Percentiles rank a stretch among this genome's conserved stretches.
Conservation (phyloP, 306 rosid genomes). For the Trichosanthes truncata region DNA sequence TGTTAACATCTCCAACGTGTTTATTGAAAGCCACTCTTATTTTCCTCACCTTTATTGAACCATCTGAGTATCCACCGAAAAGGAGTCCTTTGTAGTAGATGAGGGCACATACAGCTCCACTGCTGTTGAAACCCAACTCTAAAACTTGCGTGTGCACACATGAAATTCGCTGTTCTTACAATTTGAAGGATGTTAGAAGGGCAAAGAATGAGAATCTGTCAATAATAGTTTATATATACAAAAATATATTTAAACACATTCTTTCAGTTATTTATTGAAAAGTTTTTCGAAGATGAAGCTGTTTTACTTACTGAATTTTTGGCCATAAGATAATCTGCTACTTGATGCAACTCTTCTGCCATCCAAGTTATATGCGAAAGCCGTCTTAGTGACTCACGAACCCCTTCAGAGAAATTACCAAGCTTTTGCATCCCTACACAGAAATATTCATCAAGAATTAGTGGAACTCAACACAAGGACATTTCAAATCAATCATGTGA, state of each 20-base stretch:
- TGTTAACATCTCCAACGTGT: neutral
- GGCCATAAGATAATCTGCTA: constrained; percentile 52
- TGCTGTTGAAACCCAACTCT: constrained; percentile 42
- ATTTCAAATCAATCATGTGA: neutral
- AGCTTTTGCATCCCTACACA: constrained; percentile 61
- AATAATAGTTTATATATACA: neutral
- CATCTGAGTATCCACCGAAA: constrained; percentile 68
- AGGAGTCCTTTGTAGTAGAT: constrained; percentile 70
- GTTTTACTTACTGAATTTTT: constrained; percentile 56
- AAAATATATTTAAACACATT: neutral
- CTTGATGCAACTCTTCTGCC: constrained; percentile 75
- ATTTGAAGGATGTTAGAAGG: constrained; percentile 23
- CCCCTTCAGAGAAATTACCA: constrained; percentile 69
- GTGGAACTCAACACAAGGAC: neutral
- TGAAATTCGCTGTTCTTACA: constrained; percentile 69
- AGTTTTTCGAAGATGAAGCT: neutral
- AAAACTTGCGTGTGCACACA: constrained; percentile 77
- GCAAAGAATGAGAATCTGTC: neutral
- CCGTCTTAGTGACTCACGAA: constrained; percentile 61
- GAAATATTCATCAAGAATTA: neutral
- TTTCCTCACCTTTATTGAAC: constrained; percentile 51
- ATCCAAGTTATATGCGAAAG: constrained; percentile 65
- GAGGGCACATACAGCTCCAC: constrained; percentile 59
- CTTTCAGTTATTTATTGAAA: neutral
- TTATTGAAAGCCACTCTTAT: constrained; percentile 8